A percentile compares a stretch with the other conserved stretches of the same genome.
Evolutionary conservation across 257 asterid genomes (phyloP).

Genomic region (Orobanche coerulescens): DNA sequence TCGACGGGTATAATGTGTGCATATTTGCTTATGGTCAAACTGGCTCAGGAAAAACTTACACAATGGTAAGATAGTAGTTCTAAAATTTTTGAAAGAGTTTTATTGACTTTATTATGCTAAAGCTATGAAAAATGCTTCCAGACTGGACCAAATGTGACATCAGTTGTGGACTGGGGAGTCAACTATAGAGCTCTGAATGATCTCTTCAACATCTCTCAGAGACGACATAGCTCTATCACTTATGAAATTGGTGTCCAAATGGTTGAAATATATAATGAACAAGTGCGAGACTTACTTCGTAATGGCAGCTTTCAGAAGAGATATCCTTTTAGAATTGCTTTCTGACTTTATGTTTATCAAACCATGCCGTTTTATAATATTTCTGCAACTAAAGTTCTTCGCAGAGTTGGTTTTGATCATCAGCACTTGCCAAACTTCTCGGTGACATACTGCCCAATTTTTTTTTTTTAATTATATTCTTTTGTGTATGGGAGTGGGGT

Average conservation of each 20-base stretch:
- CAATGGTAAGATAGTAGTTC: conserved; percentile 54
- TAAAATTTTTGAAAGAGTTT: background rate
- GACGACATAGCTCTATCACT: conserved; percentile 53
- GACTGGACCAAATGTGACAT: conserved; percentile 76
- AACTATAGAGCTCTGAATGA: conserved; percentile 93
- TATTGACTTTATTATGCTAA: conserved; percentile 14
- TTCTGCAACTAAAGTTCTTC: background rate
- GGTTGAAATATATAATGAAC: conserved; percentile 96
- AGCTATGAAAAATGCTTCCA: conserved; percentile 27
- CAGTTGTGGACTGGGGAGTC: conserved; percentile 85
- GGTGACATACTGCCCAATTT: background rate
- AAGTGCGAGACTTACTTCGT: conserved; percentile 87
- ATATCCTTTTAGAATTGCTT: conserved; percentile 53
- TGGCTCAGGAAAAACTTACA: conserved; percentile 93
- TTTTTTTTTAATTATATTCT: background rate
- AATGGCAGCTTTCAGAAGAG: conserved; percentile 56
- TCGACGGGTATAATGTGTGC: conserved; percentile 92
- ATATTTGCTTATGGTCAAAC: conserved; percentile 98
- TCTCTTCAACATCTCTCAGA: conserved; percentile 77
- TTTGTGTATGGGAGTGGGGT: background rate
- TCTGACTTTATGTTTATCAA: background rate
- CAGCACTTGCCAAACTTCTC: background rate
- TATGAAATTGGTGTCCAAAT: conserved; percentile 88
- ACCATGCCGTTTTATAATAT: conserved; percentile 11
- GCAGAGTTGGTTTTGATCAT: background rate